A percentile compares a stretch with the other conserved stretches of the same genome.
Conservation (phyloP, 495 filamentous ascomycete species). For the Pyrenula massariospora region DNA sequence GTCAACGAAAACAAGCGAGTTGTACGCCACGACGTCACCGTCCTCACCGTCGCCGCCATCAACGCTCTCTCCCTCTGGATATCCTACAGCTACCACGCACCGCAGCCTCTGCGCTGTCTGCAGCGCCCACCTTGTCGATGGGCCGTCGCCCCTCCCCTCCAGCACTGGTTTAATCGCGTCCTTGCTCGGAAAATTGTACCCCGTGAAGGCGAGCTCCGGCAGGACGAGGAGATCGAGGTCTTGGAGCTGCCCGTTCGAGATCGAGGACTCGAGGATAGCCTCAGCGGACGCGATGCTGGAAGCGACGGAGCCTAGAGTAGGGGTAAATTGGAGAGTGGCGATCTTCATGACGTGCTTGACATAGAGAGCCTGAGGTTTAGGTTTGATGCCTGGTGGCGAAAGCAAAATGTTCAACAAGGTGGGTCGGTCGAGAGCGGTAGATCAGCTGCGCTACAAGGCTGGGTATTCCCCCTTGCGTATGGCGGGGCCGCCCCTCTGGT, state of each 20-base stretch:
- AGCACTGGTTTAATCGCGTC: conserved; percentile 58
- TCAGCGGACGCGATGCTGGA: conserved; percentile 68
- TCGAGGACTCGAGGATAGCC: conserved; percentile 43
- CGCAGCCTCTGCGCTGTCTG: conserved; percentile 56
- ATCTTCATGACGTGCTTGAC: conserved; percentile 66
- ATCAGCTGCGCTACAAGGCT: no score
- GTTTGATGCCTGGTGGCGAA: no score
- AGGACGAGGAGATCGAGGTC: conserved; percentile 63
- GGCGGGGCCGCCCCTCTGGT: no score
- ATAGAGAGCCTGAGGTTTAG: no score
- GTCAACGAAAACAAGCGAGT: conserved; percentile 73
- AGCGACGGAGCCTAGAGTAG: conserved; percentile 61
- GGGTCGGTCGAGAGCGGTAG: no score
- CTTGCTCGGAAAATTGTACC: conserved; percentile 28
- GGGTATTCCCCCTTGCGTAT: no score
- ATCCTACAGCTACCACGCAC: conserved; percentile 81
- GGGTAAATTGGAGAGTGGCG: conserved; percentile 69
- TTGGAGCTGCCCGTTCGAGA: conserved; percentile 2
- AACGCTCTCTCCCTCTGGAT: conserved; percentile 53
- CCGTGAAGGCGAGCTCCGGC: conserved; percentile 81
- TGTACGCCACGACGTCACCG: conserved; percentile 37
- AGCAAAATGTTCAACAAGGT: no score
- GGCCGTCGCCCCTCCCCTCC: conserved; percentile 65
- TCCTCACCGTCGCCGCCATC: background rate
- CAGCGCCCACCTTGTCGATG: conserved; percentile 69